phyloP scores from a whole-genome alignment of 768 basidiomycete genomes.

The Clathrus columnatus region DNA sequence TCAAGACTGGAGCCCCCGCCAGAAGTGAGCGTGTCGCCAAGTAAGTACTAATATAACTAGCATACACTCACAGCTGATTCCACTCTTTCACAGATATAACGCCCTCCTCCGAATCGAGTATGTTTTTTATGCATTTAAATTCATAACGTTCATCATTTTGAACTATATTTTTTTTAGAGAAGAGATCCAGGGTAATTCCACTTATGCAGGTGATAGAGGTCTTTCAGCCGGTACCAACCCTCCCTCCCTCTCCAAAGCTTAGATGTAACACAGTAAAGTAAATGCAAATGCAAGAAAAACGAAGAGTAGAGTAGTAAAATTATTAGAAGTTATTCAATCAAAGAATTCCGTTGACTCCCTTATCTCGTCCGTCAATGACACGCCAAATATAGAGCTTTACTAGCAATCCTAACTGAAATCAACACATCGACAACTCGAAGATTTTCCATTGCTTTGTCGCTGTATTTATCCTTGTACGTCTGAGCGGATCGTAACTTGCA shows the following conservation, averaged over 20 bases:
- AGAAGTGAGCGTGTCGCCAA: conserved; percentile 95
- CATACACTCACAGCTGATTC: neutral
- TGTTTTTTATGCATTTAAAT: conserved; percentile 23
- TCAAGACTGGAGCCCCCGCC: conserved; percentile 98
- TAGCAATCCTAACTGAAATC: too few species aligned
- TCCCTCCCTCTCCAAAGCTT: conserved; percentile 68
- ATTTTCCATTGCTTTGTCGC: too few species aligned
- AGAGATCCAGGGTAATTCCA: conserved; percentile 58
- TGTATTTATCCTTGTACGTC: too few species aligned
- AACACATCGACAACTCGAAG: too few species aligned
- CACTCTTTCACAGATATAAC: conserved; percentile 43
- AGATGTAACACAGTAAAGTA: conserved; percentile 12
- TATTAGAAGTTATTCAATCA: neutral
- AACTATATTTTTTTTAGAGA: conserved; percentile 45
- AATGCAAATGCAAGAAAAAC: neutral
- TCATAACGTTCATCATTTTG: conserved; percentile 9
- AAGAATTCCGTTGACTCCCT: too few species aligned
- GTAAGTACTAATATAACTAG: conserved; percentile 23
- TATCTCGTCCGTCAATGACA: too few species aligned
- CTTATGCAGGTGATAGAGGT: conserved; percentile 71
- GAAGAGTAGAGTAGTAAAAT: neutral
- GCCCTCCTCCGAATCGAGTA: conserved; percentile 83
- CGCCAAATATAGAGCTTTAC: too few species aligned
- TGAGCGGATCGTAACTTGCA: too few species aligned
- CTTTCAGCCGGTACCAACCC: conserved; percentile 67